phyloP scores from a whole-genome alignment of 768 basidiomycete species.

The Glaciozyma martinii region DNA sequence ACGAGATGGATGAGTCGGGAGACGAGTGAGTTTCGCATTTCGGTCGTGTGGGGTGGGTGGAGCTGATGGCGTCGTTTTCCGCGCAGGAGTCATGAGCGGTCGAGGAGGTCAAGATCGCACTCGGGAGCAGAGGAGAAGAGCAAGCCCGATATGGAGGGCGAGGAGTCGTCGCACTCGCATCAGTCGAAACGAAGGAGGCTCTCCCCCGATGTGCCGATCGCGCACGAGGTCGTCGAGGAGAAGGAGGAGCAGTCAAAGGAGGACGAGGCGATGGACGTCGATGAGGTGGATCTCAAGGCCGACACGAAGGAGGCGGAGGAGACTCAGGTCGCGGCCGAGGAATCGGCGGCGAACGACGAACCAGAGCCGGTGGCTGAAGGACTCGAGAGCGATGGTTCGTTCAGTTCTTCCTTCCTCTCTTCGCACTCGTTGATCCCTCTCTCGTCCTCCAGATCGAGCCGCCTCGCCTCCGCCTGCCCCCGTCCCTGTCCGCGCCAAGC shows the following conservation, averaged over 20 bases:
- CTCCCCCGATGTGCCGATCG: not conserved
- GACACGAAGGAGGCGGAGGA: not conserved
- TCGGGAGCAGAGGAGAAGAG: no score
- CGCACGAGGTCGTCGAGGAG: not conserved
- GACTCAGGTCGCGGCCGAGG: not conserved
- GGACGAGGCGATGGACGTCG: not conserved
- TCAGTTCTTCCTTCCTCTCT: not conserved
- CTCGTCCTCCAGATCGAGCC: not conserved
- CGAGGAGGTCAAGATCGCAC: no score
- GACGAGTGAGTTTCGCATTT: not conserved
- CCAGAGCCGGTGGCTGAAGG: not conserved
- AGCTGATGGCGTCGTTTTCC: not conserved
- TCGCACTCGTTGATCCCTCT: not conserved
- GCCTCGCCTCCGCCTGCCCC: not conserved
- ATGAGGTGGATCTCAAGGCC: not conserved
- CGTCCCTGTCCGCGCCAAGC: conserved; percentile 38
- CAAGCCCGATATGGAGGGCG: no score
- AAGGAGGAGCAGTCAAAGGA: not conserved
- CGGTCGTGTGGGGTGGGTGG: not conserved
- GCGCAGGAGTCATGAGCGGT: no score
- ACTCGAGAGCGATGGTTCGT: conserved; percentile 3
- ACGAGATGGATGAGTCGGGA: conserved; percentile 6
- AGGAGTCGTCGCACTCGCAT: not conserved
- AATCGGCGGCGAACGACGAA: not conserved
- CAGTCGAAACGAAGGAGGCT: not conserved